Conservation (phyloP, 192 early-diverging fungal genomes). For the Haplosporangium gracile region DNA sequence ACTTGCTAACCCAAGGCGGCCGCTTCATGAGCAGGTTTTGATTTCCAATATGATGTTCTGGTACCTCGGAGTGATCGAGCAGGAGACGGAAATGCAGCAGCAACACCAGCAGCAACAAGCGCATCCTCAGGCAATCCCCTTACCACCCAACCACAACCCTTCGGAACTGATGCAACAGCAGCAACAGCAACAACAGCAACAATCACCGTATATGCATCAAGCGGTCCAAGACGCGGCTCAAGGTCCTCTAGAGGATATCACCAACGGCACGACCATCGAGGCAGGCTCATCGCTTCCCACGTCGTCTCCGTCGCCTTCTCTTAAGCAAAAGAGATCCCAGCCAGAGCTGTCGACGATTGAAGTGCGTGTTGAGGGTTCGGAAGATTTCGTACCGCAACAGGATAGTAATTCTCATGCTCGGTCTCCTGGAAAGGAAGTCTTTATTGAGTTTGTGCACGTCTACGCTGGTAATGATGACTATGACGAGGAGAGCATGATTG, state of each 20-base stretch:
- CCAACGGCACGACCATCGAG: neutral
- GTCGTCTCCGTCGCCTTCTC: neutral
- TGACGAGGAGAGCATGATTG: constrained; percentile 47
- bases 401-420: constrained; percentile 41
- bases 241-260: neutral
- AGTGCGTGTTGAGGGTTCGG: constrained; percentile 1
- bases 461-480: constrained; percentile 8
- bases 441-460: neutral
- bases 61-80: constrained; percentile 80
- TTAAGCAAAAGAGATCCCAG: constrained; percentile 11
- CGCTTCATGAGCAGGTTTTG: constrained; percentile 78
- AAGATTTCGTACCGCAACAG: constrained; percentile 14
- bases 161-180: constrained; percentile 11
- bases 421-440: constrained; percentile 8
- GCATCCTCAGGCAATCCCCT: neutral
- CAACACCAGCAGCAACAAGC: constrained; percentile 52
- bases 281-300: neutral
- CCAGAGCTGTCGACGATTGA: constrained; percentile 11
- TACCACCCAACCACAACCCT: neutral
- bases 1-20: constrained; percentile 79
- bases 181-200: constrained; percentile 23
- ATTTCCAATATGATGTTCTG: constrained; percentile 88
- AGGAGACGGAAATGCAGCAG: constrained; percentile 33
- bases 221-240: neutral
- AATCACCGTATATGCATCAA: neutral